Percentiles rank a stretch among this genome's conserved stretches.
Conservation (phyloP, 108 stramenopile genomes). For the Skeletonema grethae region DNA sequence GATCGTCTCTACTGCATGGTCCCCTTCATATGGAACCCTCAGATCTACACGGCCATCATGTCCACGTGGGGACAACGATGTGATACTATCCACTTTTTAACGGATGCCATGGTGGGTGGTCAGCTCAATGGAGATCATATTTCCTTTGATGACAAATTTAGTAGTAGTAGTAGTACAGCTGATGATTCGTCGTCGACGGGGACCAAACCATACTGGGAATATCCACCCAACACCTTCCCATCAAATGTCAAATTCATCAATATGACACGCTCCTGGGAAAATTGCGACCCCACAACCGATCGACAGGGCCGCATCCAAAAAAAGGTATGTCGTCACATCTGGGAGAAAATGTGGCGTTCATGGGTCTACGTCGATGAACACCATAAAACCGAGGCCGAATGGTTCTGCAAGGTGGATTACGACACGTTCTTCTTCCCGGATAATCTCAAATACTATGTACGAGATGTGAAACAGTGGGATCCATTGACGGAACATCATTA, state of each 20-base stretch:
- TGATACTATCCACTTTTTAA: conserved; percentile 40
- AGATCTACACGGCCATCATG: conserved; percentile 37
- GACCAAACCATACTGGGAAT: conserved; percentile 44
- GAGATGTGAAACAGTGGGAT: conserved; percentile 38
- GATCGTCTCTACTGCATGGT: conserved; percentile 45
- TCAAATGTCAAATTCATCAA: conserved; percentile 47
- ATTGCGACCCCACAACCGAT: conserved; percentile 23
- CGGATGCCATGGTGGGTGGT: conserved; percentile 35
- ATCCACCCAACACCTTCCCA: conserved; percentile 41
- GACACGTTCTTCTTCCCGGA: conserved; percentile 59
- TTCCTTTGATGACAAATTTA: conserved; percentile 6
- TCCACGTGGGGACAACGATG: conserved; percentile 50
- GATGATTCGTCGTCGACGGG: too few relatives aligned
- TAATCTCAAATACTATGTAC: conserved; percentile 46
- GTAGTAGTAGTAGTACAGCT: neutral
- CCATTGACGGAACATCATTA: conserved; percentile 43
- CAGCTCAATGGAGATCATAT: neutral
- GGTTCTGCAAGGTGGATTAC: conserved; percentile 56
- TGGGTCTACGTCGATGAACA: conserved; percentile 50
- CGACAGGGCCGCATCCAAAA: conserved; percentile 2
- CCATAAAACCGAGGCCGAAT: conserved; percentile 45
- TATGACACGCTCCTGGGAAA: conserved; percentile 31
- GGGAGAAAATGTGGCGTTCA: conserved; percentile 55
- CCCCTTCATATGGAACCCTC: conserved; percentile 32
- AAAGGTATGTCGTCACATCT: conserved; percentile 54